Evolutionary conservation across 345 rosid genomes (phyloP).

Genomic region (Turritis glabra): DNA sequence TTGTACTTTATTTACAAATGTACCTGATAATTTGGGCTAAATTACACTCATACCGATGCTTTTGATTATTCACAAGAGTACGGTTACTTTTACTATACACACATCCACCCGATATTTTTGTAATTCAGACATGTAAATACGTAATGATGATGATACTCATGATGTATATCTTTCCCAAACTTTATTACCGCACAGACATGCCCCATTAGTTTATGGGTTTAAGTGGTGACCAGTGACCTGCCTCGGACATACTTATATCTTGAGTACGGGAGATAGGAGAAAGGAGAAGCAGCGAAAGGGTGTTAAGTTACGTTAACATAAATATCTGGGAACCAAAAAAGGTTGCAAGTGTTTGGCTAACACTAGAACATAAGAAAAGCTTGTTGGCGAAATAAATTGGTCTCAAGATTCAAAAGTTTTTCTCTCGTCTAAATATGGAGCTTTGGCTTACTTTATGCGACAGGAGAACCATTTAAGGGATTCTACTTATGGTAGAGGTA

Average conservation of each 20-base stretch:
- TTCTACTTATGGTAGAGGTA: slow-evolving; percentile 63
- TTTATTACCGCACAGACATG: neutral
- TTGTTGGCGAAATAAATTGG: neutral
- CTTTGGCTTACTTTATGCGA: slow-evolving; percentile 6
- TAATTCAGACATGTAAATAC: neutral
- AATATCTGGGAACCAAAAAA: neutral
- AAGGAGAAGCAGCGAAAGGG: neutral
- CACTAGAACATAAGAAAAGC: slow-evolving; percentile 5
- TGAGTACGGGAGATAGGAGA: neutral
- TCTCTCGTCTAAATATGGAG: slow-evolving; percentile 27
- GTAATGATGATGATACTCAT: neutral
- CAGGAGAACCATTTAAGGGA: slow-evolving; percentile 4
- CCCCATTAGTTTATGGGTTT: neutral
- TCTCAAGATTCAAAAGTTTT: neutral
- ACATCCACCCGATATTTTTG: neutral
- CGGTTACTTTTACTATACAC: neutral
- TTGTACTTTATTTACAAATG: too few species aligned
- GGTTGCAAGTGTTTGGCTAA: slow-evolving; percentile 22
- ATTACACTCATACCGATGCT: too few species aligned
- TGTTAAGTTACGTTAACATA: neutral
- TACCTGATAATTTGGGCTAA: neutral
- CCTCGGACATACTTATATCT: neutral
- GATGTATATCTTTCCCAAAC: neutral
- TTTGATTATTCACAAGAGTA: neutral
- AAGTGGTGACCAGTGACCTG: neutral